Percentiles rank a stretch among this genome's conserved stretches.
Evolutionary conservation across 768 basidiomycete species (phyloP).

Genomic region (Panaeolus papilionaceus): DNA sequence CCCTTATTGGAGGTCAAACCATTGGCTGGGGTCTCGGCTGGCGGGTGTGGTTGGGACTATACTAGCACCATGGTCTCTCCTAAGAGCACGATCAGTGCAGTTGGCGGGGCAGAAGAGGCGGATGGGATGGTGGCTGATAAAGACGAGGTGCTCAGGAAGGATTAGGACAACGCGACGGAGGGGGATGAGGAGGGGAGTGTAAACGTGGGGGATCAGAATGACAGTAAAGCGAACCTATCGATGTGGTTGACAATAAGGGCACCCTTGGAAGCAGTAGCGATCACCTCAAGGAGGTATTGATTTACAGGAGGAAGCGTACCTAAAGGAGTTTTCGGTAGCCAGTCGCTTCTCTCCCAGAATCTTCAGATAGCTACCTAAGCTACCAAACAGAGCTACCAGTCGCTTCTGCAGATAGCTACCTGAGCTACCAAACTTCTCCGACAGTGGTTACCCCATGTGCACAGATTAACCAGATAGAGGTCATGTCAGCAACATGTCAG

Average conservation of each 20-base stretch:
- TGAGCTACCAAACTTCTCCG: no score
- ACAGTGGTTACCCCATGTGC: no score
- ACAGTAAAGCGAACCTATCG: background rate
- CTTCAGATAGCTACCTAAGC: no score
- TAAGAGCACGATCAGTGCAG: background rate
- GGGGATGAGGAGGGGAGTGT: slow-evolving; percentile 2
- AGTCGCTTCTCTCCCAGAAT: no score
- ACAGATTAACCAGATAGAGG: no score
- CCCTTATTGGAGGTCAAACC: background rate
- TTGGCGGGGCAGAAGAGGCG: slow-evolving; percentile 17
- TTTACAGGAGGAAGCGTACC: no score
- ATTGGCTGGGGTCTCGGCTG: background rate
- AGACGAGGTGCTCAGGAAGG: slow-evolving; percentile 14
- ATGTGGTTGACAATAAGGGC: background rate
- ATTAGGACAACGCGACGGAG: slow-evolving; percentile 7
- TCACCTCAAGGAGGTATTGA: no score
- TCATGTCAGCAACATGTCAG: no score
- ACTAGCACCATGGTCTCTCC: background rate
- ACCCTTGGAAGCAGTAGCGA: no score
- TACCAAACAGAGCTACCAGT: no score
- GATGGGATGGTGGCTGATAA: slow-evolving; percentile 21
- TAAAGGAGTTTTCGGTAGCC: no score
- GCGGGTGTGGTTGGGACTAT: background rate
- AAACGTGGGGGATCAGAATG: background rate
- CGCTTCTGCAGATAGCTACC: no score